phyloP scores from a whole-genome alignment of 371 early-diverging fungal species.

The Mucor ambiguus region DNA sequence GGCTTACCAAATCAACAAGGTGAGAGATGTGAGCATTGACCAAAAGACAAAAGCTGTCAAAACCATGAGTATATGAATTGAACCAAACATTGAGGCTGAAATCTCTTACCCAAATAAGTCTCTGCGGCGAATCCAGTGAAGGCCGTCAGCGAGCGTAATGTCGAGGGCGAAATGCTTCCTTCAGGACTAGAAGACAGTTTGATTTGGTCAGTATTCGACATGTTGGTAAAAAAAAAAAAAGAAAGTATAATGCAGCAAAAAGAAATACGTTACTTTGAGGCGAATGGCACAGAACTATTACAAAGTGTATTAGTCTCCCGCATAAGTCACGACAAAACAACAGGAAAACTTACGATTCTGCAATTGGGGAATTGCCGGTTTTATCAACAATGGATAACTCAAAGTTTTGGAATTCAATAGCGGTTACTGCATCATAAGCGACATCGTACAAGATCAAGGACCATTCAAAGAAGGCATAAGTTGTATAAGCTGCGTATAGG shows the following conservation, averaged over 20 bases:
- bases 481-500: constrained; percentile 65
- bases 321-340: not conserved
- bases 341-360: constrained; percentile 22
- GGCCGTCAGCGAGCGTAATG: constrained; percentile 25
- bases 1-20: constrained; percentile 74
- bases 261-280: constrained; percentile 22
- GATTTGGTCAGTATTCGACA: not conserved
- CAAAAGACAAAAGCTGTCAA: constrained; percentile 72
- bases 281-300: constrained; percentile 21
- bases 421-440: constrained; percentile 75
- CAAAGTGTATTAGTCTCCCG: constrained; percentile 11
- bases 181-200: constrained; percentile 26
- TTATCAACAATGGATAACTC: constrained; percentile 57
- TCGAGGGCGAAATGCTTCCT: constrained; percentile 42
- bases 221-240: constrained; percentile 6
- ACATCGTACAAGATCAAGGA: constrained; percentile 79
- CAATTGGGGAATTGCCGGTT: constrained; percentile 26
- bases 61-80: not conserved
- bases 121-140: constrained; percentile 51
- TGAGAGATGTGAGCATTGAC: constrained; percentile 77
- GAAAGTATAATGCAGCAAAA: not conserved
- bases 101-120: constrained; percentile 55
- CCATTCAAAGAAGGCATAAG: constrained; percentile 87
- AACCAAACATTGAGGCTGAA: not conserved
- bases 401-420: constrained; percentile 67